Evolutionary conservation across 768 basidiomycete species (phyloP), one percentile per base, ranked within the genome.

Genomic region (Leccinellum albellum): DNA sequence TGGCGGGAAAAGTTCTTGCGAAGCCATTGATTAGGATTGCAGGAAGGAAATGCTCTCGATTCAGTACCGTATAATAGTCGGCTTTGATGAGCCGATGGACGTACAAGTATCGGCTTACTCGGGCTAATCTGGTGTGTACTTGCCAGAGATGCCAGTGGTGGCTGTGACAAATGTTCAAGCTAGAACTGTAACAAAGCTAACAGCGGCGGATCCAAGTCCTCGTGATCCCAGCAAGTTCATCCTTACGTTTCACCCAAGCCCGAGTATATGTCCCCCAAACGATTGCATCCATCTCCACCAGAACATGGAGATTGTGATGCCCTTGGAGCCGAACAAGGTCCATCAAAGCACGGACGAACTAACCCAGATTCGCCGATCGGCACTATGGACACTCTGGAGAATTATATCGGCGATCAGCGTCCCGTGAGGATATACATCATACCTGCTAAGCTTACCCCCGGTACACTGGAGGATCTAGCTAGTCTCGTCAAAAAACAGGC

Each of bases 391-490:
- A 54, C 48, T 8, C 37, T 33, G 9, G 51, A 54, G 8, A 53
- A 33, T 42, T 53, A 59, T 17, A 49, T 56, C 14, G n/a, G n/a
- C n/a, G 59, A 61, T 23, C 54, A 42, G 21, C 21, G 35, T 37
- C 49, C 57, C 51, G 17, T 71, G 1, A 64, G 49, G 48, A 49
- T 77, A 29, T 53, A 71, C 55, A 67, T 76, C 54, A 61, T 78
- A 55, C 59, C 65, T 40, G 67, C 69, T 5, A 77, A 76, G 52
- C 33, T 78, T 42, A 47, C 56, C 6, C 21, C 65, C 21, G 44
- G 31, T 4, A 54, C 24, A n/a, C 42, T 75, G 29, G 62, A 60
- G 4, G 52, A 64, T 49, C 67, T 76, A 17, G 15, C 55, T 14
- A n/a, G n/a, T 32, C 60, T 76, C 12, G 60, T 69, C 37, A 71